phyloP scores from a whole-genome alignment of 2,329 filamentous ascomycete genomes.

The Diaporthe australafricana region DNA sequence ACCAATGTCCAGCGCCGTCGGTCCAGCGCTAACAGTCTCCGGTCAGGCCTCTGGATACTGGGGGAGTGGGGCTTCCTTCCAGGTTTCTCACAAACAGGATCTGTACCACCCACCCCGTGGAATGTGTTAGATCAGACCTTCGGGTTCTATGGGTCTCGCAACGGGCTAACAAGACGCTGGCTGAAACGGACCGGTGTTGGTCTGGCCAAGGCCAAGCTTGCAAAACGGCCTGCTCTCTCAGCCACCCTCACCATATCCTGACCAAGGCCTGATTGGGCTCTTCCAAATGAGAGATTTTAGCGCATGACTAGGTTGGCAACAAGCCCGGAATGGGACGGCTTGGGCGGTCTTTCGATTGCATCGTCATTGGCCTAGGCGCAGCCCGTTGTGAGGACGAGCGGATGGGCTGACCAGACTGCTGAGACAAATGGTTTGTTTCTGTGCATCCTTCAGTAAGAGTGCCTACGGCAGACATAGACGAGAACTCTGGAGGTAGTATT shows the following conservation, averaged over 20 bases:
- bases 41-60: not conserved
- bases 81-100: slow-evolving; percentile 14
- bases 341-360: slow-evolving; percentile 20
- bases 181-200: slow-evolving; percentile 31
- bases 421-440: slow-evolving; percentile 21
- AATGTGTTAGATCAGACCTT: slow-evolving; percentile 17
- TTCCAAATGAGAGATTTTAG: slow-evolving; percentile 30
- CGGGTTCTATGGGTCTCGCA: not conserved
- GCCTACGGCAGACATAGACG: not conserved
- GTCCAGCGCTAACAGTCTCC: slow-evolving; percentile 16
- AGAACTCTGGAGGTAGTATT: slow-evolving; percentile 5
- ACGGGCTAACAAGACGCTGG: slow-evolving; percentile 26
- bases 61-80: slow-evolving; percentile 9
- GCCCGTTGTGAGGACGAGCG: slow-evolving; percentile 2
- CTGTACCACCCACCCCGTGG: not conserved
- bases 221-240: slow-evolving; percentile 28
- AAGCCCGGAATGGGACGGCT: slow-evolving; percentile 13
- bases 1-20: slow-evolving; percentile 4
- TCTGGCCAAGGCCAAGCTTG: slow-evolving; percentile 30
- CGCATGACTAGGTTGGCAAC: slow-evolving; percentile 13
- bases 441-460: slow-evolving; percentile 12
- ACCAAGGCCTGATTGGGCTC: slow-evolving; percentile 22
- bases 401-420: slow-evolving; percentile 18
- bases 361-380: slow-evolving; percentile 24
- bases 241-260: slow-evolving; percentile 23